phyloP scores from a whole-genome alignment of 164 flowering plant genomes.

The Stephania cephalantha region DNA sequence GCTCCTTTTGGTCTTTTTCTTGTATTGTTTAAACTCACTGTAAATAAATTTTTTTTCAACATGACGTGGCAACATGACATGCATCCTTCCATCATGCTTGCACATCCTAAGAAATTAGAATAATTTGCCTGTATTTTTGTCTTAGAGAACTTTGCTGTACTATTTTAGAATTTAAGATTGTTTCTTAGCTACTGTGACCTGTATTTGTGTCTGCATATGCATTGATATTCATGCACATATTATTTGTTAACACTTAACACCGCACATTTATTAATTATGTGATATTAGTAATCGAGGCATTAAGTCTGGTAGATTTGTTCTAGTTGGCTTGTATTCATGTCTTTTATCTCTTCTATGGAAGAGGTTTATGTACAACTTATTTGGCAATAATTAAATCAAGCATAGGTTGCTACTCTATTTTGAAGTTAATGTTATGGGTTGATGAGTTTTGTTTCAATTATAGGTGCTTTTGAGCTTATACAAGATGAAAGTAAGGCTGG shows the following conservation, averaged over 20 bases:
- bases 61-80: neutral
- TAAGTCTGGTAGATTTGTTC: neutral
- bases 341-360: neutral
- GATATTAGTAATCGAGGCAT: neutral
- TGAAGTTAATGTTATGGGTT: neutral
- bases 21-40: neutral
- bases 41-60: neutral
- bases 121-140: neutral
- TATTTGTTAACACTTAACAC: neutral
- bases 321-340: neutral
- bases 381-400: neutral
- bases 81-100: neutral
- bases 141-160: neutral
- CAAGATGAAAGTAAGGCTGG: constrained; percentile 85
- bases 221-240: neutral
- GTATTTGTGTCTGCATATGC: neutral
- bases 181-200: neutral
- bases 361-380: neutral
- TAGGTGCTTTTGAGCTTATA: constrained; percentile 91
- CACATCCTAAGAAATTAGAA: neutral
- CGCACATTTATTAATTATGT: neutral
- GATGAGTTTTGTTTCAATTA: neutral
- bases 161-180: neutral
- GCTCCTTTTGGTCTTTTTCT: neutral
- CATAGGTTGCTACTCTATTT: neutral